Conservation (phyloP, 306 rosid species). For the Quercus variabilis region DNA sequence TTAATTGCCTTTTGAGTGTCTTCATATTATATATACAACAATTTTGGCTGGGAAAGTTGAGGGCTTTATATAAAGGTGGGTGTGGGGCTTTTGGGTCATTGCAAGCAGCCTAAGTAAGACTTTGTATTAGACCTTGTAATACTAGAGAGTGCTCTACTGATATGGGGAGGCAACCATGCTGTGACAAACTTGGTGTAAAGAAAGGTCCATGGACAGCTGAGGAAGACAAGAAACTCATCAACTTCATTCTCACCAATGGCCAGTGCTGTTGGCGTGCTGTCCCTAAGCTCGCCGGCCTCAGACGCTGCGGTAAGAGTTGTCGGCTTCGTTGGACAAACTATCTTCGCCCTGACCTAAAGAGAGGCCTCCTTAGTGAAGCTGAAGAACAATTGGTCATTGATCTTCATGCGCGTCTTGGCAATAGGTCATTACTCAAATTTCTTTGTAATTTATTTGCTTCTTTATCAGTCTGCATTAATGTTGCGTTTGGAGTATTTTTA, state of each 20-base stretch:
- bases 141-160: background rate
- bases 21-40: constrained; percentile 21
- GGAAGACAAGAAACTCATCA: constrained; percentile 90
- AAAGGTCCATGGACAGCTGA: constrained; percentile 98
- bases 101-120: constrained; percentile 35
- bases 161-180: constrained; percentile 98
- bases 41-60: constrained; percentile 29
- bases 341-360: constrained; percentile 85
- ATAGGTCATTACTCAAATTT: constrained; percentile 44
- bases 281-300: constrained; percentile 87
- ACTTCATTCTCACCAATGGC: constrained; percentile 82
- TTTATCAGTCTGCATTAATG: constrained; percentile 15
- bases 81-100: constrained; percentile 53
- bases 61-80: constrained; percentile 50
- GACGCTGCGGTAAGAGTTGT: constrained; percentile 94
- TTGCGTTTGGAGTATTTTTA: background rate
- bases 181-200: constrained; percentile 94
- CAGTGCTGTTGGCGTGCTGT: constrained; percentile 99
- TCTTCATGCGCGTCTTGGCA: constrained; percentile 93
- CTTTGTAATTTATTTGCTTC: background rate
- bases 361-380: constrained; percentile 72
- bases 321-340: constrained; percentile 98
- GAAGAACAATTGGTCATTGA: constrained; percentile 85
- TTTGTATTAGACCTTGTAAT: constrained; percentile 16
- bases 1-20: constrained; percentile 5